These are phyloP conservation scores for Populus hybrid DNA, from an alignment of 441 rosid genomes.

Conservation along the genomic window DNA sequence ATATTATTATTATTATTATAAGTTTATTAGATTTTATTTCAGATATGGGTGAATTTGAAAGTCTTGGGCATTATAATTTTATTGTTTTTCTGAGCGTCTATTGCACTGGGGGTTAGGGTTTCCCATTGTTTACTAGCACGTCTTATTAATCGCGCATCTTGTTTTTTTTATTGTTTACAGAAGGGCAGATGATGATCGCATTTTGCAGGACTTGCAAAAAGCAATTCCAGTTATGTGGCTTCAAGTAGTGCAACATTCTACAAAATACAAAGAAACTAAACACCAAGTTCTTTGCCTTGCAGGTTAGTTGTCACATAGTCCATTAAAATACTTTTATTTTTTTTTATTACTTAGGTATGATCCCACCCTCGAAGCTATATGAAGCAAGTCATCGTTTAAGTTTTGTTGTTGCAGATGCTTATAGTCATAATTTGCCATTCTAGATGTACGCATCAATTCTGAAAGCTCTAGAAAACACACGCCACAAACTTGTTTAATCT, in stretches of 20 bases:
- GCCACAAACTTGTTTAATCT: background rate
- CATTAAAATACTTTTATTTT: background rate
- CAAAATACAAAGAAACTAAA: slow-evolving; percentile 80
- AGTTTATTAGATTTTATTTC: background rate
- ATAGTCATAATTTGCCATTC: background rate
- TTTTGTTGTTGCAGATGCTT: background rate
- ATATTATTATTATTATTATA: too few species aligned
- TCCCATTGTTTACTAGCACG: background rate
- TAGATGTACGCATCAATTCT: background rate
- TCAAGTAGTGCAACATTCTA: slow-evolving; percentile 90
- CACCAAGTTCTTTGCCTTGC: slow-evolving; percentile 96
- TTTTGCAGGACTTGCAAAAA: slow-evolving; percentile 95
- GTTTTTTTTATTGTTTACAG: slow-evolving; percentile 41
- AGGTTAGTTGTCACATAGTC: slow-evolving; percentile 42
- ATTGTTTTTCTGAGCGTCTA: background rate
- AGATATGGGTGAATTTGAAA: background rate
- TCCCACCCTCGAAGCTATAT: background rate
- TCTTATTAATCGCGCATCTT: background rate
- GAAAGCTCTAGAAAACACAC: background rate
- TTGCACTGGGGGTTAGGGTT: background rate
- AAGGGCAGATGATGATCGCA: slow-evolving; percentile 93
- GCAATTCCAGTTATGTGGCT: slow-evolving; percentile 98
- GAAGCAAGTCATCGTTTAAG: background rate
- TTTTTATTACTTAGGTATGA: too few species aligned
- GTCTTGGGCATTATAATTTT: background rate